Base-by-base conservation (phyloP, 1,284 basidiomycete species). In the Ceratorhiza oryzae-sativae region DNA sequence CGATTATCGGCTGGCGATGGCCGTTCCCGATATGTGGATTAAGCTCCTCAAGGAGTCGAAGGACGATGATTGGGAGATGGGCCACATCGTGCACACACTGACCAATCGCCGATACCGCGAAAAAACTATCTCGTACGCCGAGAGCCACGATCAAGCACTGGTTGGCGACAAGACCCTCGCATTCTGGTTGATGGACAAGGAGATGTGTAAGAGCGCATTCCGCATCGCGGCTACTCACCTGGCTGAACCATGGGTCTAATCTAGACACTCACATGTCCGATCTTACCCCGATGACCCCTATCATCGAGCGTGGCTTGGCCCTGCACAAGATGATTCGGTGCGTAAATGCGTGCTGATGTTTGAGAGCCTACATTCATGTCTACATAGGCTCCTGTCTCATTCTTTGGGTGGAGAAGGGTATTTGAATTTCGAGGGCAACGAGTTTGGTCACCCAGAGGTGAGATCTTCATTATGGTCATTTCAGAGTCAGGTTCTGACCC, bases 111-210 rank as follows among this genome's bases (percentile, higher is more conserved):
- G 97, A 34, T 85, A 96, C 78, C 85, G 90, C 46, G 97, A 99
- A 82, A 95, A 91, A 82, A 95, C 92, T 74, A 90, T 99, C 62
- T 93, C 95, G 0, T 98, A 98, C 78, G 94, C 93, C 61, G 97
- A 99, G 82, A 95, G 92, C 77, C 97, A 98, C 77, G 97, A 98
- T 81, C 97, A 99, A 80, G 97, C 97, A 18, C 86, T 99, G 36
- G 97, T 99, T 0, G 97, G 97, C 4, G 97, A 99, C 83, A 98
- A 98, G 84, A 98, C 97, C 0, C 79, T 98, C 41, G 97, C 97
- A 0, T 99, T 99, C 82, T 99, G 97, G 97, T 82, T 99, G 71
- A 99, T 99, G 97, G 97, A 99, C 82, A 97, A 97, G 83, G 97
- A 98, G 81, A 99, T 99, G 97, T 96, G 92, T 94, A 83, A 75